Percentiles rank a stretch among this genome's conserved stretches.
Conservation (phyloP, 179 eudicot genomes). For the Beta corolliflora region DNA sequence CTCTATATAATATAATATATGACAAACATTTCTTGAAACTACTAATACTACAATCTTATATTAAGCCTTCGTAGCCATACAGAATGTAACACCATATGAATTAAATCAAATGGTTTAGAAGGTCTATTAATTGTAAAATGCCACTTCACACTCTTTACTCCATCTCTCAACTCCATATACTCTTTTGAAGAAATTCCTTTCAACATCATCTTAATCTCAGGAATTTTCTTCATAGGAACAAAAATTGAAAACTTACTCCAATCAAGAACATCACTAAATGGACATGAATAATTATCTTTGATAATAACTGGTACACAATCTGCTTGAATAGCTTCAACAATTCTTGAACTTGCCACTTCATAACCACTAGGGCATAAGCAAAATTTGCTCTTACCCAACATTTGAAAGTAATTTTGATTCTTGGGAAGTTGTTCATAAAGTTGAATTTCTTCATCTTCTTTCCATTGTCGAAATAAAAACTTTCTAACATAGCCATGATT, state of each 20-base stretch:
- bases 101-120: slow-evolving; percentile 43
- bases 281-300: slow-evolving; percentile 40
- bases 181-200: slow-evolving; percentile 29
- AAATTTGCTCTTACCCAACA: slow-evolving; percentile 40
- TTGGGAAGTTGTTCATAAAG: slow-evolving; percentile 34
- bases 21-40: background rate
- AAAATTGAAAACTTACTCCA: slow-evolving; percentile 45
- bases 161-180: slow-evolving; percentile 36
- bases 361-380: slow-evolving; percentile 49
- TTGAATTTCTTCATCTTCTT: slow-evolving; percentile 32
- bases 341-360: slow-evolving; percentile 47
- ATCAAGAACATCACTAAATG: slow-evolving; percentile 52
- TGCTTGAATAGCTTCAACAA: slow-evolving; percentile 42
- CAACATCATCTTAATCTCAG: slow-evolving; percentile 41
- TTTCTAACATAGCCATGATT: slow-evolving; percentile 41
- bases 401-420: slow-evolving; percentile 30
- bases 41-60: slow-evolving; percentile 21
- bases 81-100: slow-evolving; percentile 56
- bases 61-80: slow-evolving; percentile 50
- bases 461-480: slow-evolving; percentile 36
- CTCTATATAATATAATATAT: background rate
- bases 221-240: slow-evolving; percentile 31
- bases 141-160: slow-evolving; percentile 36
- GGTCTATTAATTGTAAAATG: slow-evolving; percentile 41
- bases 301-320: slow-evolving; percentile 46